phyloP scores from a whole-genome alignment of 202 grass and related monocot genomes.

The Tripidium arundinaceum region DNA sequence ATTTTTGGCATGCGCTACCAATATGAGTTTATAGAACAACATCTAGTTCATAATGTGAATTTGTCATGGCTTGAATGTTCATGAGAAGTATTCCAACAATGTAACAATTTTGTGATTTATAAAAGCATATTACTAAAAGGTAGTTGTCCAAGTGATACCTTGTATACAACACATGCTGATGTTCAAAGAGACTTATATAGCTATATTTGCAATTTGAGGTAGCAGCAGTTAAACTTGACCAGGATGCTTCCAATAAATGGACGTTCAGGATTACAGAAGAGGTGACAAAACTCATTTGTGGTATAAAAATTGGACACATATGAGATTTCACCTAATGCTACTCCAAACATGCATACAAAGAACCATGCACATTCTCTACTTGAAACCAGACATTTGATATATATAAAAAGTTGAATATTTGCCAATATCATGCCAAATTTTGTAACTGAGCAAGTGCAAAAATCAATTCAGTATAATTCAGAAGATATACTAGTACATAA shows the following conservation, averaged over 20 bases:
- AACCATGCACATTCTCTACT: not conserved
- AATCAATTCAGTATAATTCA: not conserved
- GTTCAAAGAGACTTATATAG: too few relatives aligned
- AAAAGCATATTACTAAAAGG: not conserved
- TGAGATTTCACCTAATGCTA: conserved; percentile 22
- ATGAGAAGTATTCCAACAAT: not conserved
- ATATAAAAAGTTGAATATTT: not conserved
- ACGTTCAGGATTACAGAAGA: not conserved
- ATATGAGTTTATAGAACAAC: too few relatives aligned
- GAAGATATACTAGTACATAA: not conserved
- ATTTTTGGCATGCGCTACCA: too few relatives aligned
- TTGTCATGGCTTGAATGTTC: too few relatives aligned
- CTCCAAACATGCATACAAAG: not conserved
- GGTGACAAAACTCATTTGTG: not conserved
- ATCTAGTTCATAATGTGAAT: too few relatives aligned
- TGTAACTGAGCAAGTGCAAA: not conserved
- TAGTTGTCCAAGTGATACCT: too few relatives aligned
- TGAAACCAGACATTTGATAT: not conserved
- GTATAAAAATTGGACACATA: not conserved
- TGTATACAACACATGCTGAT: too few relatives aligned
- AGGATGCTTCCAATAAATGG: not conserved
- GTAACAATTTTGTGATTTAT: not conserved
- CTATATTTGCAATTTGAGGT: too few relatives aligned
- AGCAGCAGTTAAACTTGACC: not conserved
- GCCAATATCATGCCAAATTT: not conserved